A percentile compares a stretch with the other conserved stretches of the same genome.
These are phyloP conservation scores for Naegleria lovaniensis DNA, from an alignment of 208 protist genomes.

Conservation along the genomic window DNA sequence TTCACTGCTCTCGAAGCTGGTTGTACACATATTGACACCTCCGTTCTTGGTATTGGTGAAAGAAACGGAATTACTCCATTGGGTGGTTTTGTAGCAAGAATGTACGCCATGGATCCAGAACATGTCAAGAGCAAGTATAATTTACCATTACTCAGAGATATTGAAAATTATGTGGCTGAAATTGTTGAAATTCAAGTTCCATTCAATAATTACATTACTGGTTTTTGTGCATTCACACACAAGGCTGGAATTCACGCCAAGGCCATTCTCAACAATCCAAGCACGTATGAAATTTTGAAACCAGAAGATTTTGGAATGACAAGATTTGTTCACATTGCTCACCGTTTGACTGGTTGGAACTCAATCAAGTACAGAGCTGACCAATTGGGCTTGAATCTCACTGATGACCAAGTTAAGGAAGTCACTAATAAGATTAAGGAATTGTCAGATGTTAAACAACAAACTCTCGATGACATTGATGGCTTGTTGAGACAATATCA, in stretches of 20 bases:
- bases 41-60: constrained; percentile 61
- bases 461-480: constrained; percentile 16
- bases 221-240: constrained; percentile 61
- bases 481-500: background rate
- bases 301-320: constrained; percentile 59
- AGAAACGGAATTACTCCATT: constrained; percentile 63
- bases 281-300: constrained; percentile 45
- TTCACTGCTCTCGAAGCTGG: constrained; percentile 53
- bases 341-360: constrained; percentile 41
- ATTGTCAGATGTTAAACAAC: constrained; percentile 6
- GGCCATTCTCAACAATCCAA: constrained; percentile 42
- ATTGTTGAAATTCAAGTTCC: constrained; percentile 49
- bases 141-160: constrained; percentile 40
- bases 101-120: constrained; percentile 58
- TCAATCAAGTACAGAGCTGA: constrained; percentile 4
- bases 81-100: constrained; percentile 54
- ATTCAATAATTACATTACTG: constrained; percentile 68
- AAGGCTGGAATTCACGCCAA: constrained; percentile 59
- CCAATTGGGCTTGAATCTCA: background rate
- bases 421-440: constrained; percentile 2
- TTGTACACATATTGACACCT: constrained; percentile 61
- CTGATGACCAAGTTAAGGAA: background rate
- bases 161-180: constrained; percentile 57
- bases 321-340: constrained; percentile 45
- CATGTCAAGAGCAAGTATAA: constrained; percentile 42